phyloP scores from a whole-genome alignment of 2,329 filamentous ascomycete species.

The Colletotrichum acutatum region DNA sequence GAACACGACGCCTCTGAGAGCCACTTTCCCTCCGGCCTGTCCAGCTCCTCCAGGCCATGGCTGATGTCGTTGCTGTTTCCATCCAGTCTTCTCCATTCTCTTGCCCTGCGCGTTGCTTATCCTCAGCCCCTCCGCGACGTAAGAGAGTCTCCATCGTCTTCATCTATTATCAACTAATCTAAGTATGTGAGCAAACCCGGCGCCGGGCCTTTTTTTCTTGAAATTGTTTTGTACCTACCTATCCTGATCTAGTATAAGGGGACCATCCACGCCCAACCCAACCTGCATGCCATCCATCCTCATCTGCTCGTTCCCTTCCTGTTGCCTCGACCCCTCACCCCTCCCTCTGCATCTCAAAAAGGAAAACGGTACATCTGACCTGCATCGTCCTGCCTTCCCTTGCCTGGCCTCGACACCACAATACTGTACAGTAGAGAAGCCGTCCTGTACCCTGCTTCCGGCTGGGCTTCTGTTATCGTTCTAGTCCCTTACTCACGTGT shows the following conservation, averaged over 20 bases:
- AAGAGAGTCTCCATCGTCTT: neutral
- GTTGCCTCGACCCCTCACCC: slow-evolving; percentile 22
- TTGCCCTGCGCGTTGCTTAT: neutral
- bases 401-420: slow-evolving; percentile 10
- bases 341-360: slow-evolving; percentile 26
- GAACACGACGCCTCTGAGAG: slow-evolving; percentile 25
- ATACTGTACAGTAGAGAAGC: neutral
- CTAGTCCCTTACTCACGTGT: slow-evolving; percentile 28
- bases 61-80: slow-evolving; percentile 5
- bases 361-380: slow-evolving; percentile 31
- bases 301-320: slow-evolving; percentile 13
- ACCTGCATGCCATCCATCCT: slow-evolving; percentile 26
- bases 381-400: slow-evolving; percentile 25
- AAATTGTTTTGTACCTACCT: slow-evolving; percentile 5
- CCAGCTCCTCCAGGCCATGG: slow-evolving; percentile 13
- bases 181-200: neutral
- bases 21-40: neutral
- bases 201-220: neutral
- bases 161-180: neutral
- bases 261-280: slow-evolving; percentile 6
- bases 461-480: slow-evolving; percentile 5
- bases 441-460: slow-evolving; percentile 10
- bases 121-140: neutral
- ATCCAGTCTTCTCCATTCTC: slow-evolving; percentile 16
- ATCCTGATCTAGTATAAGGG: slow-evolving; percentile 31